phyloP scores from a whole-genome alignment of 1,284 basidiomycete species.

The Tilletia walkeri region DNA sequence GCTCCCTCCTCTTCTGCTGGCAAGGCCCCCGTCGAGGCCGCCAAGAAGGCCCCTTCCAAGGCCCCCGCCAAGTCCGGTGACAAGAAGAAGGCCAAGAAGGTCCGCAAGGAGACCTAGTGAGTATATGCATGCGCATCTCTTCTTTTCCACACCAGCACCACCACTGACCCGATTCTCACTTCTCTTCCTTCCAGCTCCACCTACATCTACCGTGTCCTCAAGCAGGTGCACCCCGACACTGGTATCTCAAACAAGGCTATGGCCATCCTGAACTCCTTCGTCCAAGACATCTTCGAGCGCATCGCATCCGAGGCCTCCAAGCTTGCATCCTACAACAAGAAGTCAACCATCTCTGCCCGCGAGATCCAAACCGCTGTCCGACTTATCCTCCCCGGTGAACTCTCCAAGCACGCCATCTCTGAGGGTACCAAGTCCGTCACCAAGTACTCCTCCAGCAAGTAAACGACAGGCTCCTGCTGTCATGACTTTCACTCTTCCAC shows the following conservation, averaged over 20 bases:
- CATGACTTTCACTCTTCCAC: background rate
- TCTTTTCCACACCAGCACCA: constrained; percentile 25
- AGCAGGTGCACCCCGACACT: constrained; percentile 61
- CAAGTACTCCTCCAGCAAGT: constrained; percentile 63
- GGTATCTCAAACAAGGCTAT: constrained; percentile 61
- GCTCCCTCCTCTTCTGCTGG: constrained; percentile 59
- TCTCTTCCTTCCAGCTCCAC: constrained; percentile 37
- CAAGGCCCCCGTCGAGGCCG: constrained; percentile 60
- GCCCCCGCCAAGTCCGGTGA: constrained; percentile 60
- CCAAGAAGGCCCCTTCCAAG: constrained; percentile 64
- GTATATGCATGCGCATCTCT: background rate
- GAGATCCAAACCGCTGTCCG: constrained; percentile 57
- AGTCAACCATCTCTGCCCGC: constrained; percentile 56
- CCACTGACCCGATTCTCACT: constrained; percentile 27
- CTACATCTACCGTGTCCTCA: constrained; percentile 62
- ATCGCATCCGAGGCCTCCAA: constrained; percentile 57
- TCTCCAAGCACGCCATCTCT: constrained; percentile 78
- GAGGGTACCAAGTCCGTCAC: constrained; percentile 71
- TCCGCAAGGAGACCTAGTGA: constrained; percentile 63
- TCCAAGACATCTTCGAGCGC: constrained; percentile 60
- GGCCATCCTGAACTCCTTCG: constrained; percentile 57
- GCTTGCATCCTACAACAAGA: constrained; percentile 57
- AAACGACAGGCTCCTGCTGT: constrained; percentile 22
- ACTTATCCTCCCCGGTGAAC: constrained; percentile 62
- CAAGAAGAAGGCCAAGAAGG: constrained; percentile 66